A percentile compares a stretch with the other conserved stretches of the same genome.
Conservation (phyloP, 768 basidiomycete genomes). For the Nevesoporus exiguus region DNA sequence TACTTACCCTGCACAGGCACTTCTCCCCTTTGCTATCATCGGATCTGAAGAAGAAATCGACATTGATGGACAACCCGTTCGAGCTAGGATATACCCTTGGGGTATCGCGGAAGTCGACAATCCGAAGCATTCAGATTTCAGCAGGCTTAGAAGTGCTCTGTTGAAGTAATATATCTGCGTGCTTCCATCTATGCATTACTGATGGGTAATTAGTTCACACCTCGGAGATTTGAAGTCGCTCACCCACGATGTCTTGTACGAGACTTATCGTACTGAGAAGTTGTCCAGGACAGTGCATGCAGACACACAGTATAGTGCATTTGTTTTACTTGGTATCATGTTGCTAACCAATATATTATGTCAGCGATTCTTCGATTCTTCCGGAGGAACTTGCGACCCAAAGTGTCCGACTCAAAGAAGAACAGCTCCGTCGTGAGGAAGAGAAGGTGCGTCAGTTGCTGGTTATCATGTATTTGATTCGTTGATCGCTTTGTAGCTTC, state of each 20-base stretch:
- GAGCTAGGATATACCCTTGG: constrained; percentile 97
- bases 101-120: constrained; percentile 98
- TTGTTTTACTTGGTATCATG: background rate
- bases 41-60: constrained; percentile 97
- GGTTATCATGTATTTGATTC: background rate
- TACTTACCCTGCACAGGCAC: constrained; percentile 45
- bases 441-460: constrained; percentile 62
- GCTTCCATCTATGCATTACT: constrained; percentile 4
- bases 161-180: constrained; percentile 58
- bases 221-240: constrained; percentile 91
- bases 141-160: constrained; percentile 84
- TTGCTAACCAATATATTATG: constrained; percentile 23
- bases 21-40: constrained; percentile 95
- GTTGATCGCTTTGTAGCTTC: constrained; percentile 51
- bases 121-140: constrained; percentile 99
- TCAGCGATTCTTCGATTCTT: constrained; percentile 82
- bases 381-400: constrained; percentile 97
- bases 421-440: constrained; percentile 94
- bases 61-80: constrained; percentile 84
- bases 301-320: constrained; percentile 57
- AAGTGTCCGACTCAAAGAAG: constrained; percentile 96
- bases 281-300: constrained; percentile 85
- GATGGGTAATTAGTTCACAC: constrained; percentile 65
- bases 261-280: constrained; percentile 98
- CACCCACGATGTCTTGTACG: constrained; percentile 91